A percentile compares a stretch with the other conserved stretches of the same genome.
Evolutionary conservation across 345 rosid genomes (phyloP).

Genomic region (Eucalyptus caleyi): DNA sequence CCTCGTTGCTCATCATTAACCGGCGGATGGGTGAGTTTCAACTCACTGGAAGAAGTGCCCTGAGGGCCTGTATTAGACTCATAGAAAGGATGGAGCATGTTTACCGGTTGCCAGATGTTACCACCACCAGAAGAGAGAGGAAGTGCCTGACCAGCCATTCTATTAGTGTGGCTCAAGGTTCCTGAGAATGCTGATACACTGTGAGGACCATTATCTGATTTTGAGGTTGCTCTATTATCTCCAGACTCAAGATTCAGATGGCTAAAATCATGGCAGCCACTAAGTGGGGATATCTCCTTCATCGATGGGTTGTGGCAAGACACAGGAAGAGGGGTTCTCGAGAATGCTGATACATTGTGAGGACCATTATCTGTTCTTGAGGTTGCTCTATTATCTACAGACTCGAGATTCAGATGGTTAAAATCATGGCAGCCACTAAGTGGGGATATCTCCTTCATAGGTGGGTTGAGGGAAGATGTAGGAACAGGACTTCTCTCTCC

Average conservation of each 20-base stretch:
- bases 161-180: constrained; percentile 22
- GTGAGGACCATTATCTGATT: constrained; percentile 29
- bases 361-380: constrained; percentile 30
- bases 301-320: constrained; percentile 15
- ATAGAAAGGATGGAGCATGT: constrained; percentile 31
- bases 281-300: constrained; percentile 19
- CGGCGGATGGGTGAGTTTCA: constrained; percentile 33
- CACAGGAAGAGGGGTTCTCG: constrained; percentile 5
- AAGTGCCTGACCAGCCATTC: constrained; percentile 26
- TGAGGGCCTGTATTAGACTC: constrained; percentile 24
- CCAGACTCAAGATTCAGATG: constrained; percentile 15
- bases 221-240: constrained; percentile 14
- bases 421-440: constrained; percentile 9
- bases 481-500: not conserved
- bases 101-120: constrained; percentile 52
- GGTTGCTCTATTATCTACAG: constrained; percentile 11
- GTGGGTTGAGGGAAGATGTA: constrained; percentile 7
- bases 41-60: constrained; percentile 30
- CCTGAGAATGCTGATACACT: constrained; percentile 8
- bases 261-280: constrained; percentile 12
- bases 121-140: constrained; percentile 27
- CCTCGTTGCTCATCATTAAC: constrained; percentile 22
- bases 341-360: constrained; percentile 10
- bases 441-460: constrained; percentile 25
- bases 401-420: not conserved